phyloP scores from a whole-genome alignment of 257 asterid genomes.

The Ocimum tenuiflorum region DNA sequence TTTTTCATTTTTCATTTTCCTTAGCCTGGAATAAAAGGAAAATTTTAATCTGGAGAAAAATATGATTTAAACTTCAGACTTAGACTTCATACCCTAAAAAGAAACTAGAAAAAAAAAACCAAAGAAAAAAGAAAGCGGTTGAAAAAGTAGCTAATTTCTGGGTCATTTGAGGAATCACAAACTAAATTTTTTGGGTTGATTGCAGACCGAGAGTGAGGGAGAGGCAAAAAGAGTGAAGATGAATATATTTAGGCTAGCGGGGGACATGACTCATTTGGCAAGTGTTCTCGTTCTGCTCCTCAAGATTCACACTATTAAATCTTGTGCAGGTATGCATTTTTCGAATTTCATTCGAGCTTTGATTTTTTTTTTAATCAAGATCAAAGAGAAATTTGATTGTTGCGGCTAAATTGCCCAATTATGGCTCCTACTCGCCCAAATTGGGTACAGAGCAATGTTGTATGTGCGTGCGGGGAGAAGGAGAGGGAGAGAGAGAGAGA shows the following conservation, averaged over 20 bases:
- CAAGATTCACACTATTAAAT: conserved; percentile 84
- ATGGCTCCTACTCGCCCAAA: background rate
- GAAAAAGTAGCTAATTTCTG: conserved; percentile 13
- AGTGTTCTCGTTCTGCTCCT: conserved; percentile 89
- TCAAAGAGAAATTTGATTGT: background rate
- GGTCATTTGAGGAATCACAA: too few species aligned
- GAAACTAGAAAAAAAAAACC: background rate
- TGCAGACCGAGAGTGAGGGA: conserved; percentile 1
- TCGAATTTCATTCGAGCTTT: background rate
- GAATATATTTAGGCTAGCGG: conserved; percentile 80
- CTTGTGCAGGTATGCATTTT: conserved; percentile 64
- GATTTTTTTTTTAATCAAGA: conserved; percentile 16
- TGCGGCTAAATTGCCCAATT: background rate
- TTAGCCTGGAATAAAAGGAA: background rate
- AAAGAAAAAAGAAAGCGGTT: background rate
- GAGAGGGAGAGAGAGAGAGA: background rate
- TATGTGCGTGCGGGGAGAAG: too few species aligned
- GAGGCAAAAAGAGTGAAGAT: conserved; percentile 28
- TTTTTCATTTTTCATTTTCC: background rate
- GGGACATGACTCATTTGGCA: conserved; percentile 86
- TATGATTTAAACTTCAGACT: background rate
- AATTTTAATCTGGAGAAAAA: conserved; percentile 17
- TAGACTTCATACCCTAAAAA: too few species aligned
- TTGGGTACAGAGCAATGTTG: too few species aligned
- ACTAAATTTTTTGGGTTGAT: conserved; percentile 20